A percentile compares a stretch with the other conserved stretches of the same genome.
phyloP scores from a whole-genome alignment of 2,329 filamentous ascomycete genomes.

The Xylariales sp. region DNA sequence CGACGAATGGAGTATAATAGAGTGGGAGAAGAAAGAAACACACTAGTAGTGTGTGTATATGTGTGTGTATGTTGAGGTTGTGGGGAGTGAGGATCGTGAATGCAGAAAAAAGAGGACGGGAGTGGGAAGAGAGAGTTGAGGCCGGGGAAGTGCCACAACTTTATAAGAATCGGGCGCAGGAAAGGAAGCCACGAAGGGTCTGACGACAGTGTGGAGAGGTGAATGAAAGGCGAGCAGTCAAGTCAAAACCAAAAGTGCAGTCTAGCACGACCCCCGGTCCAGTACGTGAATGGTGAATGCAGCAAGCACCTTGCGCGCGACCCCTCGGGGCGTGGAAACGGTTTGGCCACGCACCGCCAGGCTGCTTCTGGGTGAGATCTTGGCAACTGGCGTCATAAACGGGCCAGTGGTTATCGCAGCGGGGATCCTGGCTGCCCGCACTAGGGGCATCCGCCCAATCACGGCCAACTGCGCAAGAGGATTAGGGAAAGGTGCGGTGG shows the following conservation, averaged over 20 bases:
- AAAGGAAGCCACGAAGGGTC: neutral
- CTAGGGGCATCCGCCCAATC: neutral
- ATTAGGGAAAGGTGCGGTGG: slow-evolving; percentile 4
- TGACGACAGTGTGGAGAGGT: slow-evolving; percentile 3
- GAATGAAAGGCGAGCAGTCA: slow-evolving; percentile 1
- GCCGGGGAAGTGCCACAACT: slow-evolving; percentile 1
- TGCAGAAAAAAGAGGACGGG: neutral
- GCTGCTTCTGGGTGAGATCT: neutral
- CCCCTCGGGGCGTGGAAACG: slow-evolving; percentile 6
- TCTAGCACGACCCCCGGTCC: no score
- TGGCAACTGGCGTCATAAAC: slow-evolving; percentile 7
- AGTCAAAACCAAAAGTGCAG: no score
- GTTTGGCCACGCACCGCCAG: slow-evolving; percentile 5
- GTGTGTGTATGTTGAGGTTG: neutral
- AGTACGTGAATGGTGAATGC: no score
- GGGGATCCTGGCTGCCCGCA: slow-evolving; percentile 1
- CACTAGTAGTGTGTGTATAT: neutral
- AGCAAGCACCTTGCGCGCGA: no score
- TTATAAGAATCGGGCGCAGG: slow-evolving; percentile 1
- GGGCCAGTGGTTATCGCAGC: neutral
- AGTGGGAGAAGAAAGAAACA: neutral
- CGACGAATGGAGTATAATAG: no score
- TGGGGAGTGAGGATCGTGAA: neutral
- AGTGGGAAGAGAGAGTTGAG: neutral
- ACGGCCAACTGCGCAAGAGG: neutral